phyloP scores from a whole-genome alignment of 2,329 filamentous ascomycete genomes.

The Chaetothyriales sp. region DNA sequence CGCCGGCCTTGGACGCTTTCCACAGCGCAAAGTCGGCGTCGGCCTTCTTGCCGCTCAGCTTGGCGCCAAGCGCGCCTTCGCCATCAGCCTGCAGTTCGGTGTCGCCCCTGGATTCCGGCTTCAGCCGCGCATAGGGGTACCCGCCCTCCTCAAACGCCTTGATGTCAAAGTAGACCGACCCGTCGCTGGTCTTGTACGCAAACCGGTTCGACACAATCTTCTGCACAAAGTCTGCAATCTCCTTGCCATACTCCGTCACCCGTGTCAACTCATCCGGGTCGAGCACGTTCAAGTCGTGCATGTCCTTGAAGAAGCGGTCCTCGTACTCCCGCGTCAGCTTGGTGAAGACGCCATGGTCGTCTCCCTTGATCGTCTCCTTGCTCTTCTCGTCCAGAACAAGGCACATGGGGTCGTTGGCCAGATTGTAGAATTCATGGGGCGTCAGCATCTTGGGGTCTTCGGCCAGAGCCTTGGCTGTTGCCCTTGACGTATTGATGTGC shows the following conservation, averaged over 20 bases:
- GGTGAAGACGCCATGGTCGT: conserved; percentile 66
- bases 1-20: conserved; percentile 84
- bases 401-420: conserved; percentile 55
- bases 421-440: conserved; percentile 40
- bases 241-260: conserved; percentile 82
- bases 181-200: conserved; percentile 60
- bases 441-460: conserved; percentile 18
- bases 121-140: conserved; percentile 71
- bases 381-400: conserved; percentile 63
- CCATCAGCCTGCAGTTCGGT: conserved; percentile 75
- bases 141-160: conserved; percentile 69
- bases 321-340: conserved; percentile 77
- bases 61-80: conserved; percentile 61
- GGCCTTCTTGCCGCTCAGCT: conserved; percentile 52
- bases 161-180: conserved; percentile 92
- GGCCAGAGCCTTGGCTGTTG: conserved; percentile 40
- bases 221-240: conserved; percentile 76
- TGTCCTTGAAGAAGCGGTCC: conserved; percentile 73
- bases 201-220: conserved; percentile 74
- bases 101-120: conserved; percentile 75
- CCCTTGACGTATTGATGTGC: conserved; percentile 55
- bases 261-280: conserved; percentile 69
- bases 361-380: conserved; percentile 43
- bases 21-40: conserved; percentile 81
- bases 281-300: conserved; percentile 73